Base-by-base conservation (phyloP, 2,329 filamentous ascomycete genomes). In the Ophiocordyceps sinensis region DNA sequence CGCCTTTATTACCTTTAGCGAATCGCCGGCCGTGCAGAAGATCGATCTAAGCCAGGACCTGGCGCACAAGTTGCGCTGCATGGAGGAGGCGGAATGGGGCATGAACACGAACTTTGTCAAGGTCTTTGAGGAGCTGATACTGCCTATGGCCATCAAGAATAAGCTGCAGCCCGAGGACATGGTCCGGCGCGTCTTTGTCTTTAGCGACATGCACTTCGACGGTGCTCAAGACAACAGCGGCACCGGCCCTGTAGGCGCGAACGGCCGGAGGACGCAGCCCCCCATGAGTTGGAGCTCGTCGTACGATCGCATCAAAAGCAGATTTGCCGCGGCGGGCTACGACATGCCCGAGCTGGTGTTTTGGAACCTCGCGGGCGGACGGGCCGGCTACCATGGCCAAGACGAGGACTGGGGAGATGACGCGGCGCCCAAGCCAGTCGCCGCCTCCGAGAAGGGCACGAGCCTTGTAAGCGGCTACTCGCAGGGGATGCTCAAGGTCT, bases 191-290 rank as follows among this genome's bases (percentile, higher is more conserved):
- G 51, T 79, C 14, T 77, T 79, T 49, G 67, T 78, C 29, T 77
- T 78, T 49, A 69, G 61, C 36, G 73, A 77, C 51, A 77, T 78
- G 74, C 71, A 77, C 36, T 78, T 79, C 50, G 54, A 78, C 45
- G 0, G 65, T 65, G 1, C 41, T 45, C 29, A 39, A 12, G 10
- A 10, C 11, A 12, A 19, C 13, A 4, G 26, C 29, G 38, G 4
- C 14, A 9, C 8, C 11, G 21, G 12, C 14, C 4, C n/a, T n/a
- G n/a, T n/a, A n/a, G n/a, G n/a, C n/a, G n/a, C n/a, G n/a, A n/a
- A 23, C 23, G 4, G 23, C 23, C 23, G 23, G 23, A 7, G 14
- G 3, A 14, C 3, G 32, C 32, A 14, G n/a, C 14, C 14, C 8
- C n/a, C n/a, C n/a, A 15, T 0, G 6, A 8, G 12, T 21, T 72